phyloP scores from a whole-genome alignment of 148 eudicot species.

The Amaranthus hypochondriacus region DNA sequence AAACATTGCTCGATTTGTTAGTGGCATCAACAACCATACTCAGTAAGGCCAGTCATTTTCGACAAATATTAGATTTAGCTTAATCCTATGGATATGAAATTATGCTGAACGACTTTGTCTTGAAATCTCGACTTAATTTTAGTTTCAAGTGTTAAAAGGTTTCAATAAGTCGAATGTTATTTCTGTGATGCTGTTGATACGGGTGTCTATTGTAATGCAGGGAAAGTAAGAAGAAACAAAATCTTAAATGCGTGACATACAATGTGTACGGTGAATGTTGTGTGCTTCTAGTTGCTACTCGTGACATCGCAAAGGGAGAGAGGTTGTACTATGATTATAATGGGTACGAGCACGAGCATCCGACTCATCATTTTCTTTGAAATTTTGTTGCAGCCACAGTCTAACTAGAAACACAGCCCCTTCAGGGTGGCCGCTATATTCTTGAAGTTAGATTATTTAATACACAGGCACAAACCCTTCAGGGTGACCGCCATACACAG shows the following conservation, averaged over 20 bases:
- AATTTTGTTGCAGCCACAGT: conserved; percentile 9
- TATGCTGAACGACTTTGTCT: neutral
- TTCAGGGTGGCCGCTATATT: conserved; percentile 2
- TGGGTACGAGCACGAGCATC: conserved; percentile 81
- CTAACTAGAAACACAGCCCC: neutral
- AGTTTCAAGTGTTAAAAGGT: too few species aligned
- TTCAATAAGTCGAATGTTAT: too few species aligned
- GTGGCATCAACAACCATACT: conserved; percentile 84
- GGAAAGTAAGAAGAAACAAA: conserved; percentile 76
- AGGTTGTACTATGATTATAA: conserved; percentile 91
- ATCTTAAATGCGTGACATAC: conserved; percentile 83
- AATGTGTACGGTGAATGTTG: conserved; percentile 70
- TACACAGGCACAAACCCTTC: neutral
- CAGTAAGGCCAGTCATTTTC: conserved; percentile 45
- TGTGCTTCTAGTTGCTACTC: conserved; percentile 73
- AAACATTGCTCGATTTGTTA: conserved; percentile 86
- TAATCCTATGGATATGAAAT: neutral
- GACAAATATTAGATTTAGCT: neutral
- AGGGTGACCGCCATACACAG: too few species aligned
- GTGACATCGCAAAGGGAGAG: conserved; percentile 92
- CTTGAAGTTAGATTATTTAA: conserved; percentile 3
- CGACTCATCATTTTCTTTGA: conserved; percentile 80
- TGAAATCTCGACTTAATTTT: neutral
- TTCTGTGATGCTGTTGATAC: neutral
- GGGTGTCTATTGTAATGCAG: conserved; percentile 33